A percentile compares a stretch with the other conserved stretches of the same genome.
These are phyloP conservation scores for Alternaria metachromatica DNA, from an alignment of 2,329 filamentous ascomycete genomes.

Conservation along the genomic window DNA sequence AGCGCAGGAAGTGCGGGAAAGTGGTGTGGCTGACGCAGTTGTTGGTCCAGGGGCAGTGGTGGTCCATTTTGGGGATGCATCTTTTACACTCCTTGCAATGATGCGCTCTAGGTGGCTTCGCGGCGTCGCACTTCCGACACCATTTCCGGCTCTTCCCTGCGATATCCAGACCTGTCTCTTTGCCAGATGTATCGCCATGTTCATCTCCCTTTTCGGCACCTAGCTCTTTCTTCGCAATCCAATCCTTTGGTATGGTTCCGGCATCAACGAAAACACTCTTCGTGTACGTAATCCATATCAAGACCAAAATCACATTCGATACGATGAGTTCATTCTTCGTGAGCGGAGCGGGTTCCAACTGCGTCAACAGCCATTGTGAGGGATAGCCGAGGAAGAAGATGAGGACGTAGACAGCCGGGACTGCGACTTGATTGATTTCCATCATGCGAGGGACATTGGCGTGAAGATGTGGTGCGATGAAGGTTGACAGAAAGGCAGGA, in stretches of 20 bases:
- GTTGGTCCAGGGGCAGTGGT: conserved; percentile 84
- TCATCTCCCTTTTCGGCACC: background rate
- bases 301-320: conserved; percentile 71
- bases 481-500: background rate
- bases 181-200: background rate
- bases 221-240: conserved; percentile 18
- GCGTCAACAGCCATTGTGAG: conserved; percentile 73
- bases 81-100: conserved; percentile 78
- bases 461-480: background rate
- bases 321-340: conserved; percentile 62
- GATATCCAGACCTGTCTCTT: background rate
- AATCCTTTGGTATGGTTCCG: conserved; percentile 57
- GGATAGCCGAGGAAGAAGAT: conserved; percentile 74
- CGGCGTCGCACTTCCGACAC: conserved; percentile 77
- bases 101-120: conserved; percentile 79
- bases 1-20: conserved; percentile 82
- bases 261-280: conserved; percentile 66
- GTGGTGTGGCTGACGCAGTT: conserved; percentile 85
- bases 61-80: conserved; percentile 83
- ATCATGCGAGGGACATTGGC: conserved; percentile 22
- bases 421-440: conserved; percentile 59
- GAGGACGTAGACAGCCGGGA: conserved; percentile 71
- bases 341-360: conserved; percentile 65
- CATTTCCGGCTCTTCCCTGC: conserved; percentile 57
- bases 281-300: conserved; percentile 74